phyloP scores from a whole-genome alignment of 345 rosid species.

The Pugionium cornutum region DNA sequence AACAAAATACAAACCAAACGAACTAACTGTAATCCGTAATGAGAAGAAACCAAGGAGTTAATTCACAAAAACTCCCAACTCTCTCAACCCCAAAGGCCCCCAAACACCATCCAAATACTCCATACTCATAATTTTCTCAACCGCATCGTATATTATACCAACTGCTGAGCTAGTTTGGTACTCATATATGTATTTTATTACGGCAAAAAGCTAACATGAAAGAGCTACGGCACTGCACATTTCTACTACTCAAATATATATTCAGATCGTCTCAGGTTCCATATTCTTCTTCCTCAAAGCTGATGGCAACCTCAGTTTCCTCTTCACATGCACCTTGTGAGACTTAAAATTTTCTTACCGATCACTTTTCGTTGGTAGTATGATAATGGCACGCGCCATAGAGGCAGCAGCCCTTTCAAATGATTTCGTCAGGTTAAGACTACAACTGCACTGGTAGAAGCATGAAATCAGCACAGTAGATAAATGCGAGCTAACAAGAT shows the following conservation, averaged over 20 bases:
- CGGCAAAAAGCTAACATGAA: neutral
- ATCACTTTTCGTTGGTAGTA: constrained; percentile 83
- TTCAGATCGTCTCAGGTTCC: neutral
- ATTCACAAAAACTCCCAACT: constrained; percentile 13
- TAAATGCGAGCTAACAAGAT: neutral
- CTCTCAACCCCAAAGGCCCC: neutral
- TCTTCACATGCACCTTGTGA: constrained; percentile 6
- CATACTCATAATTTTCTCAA: constrained; percentile 2
- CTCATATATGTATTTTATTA: neutral
- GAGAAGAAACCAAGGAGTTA: neutral
- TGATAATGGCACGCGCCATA: constrained; percentile 84
- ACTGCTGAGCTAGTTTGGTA: neutral
- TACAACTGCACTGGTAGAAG: constrained; percentile 71
- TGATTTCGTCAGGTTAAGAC: constrained; percentile 85
- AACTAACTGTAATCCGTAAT: neutral
- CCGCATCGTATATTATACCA: constrained; percentile 8
- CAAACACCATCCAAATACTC: constrained; percentile 1
- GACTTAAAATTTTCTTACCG: constrained; percentile 47
- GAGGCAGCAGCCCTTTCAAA: constrained; percentile 88
- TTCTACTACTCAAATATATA: constrained; percentile 1
- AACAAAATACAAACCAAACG: constrained; percentile 1
- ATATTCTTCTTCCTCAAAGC: neutral
- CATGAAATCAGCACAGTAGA: constrained; percentile 30
- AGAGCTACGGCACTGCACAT: neutral
- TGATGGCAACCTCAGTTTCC: constrained; percentile 7